Base-by-base conservation (phyloP, 2,329 filamentous ascomycete genomes). In the Helotiales sp. region DNA sequence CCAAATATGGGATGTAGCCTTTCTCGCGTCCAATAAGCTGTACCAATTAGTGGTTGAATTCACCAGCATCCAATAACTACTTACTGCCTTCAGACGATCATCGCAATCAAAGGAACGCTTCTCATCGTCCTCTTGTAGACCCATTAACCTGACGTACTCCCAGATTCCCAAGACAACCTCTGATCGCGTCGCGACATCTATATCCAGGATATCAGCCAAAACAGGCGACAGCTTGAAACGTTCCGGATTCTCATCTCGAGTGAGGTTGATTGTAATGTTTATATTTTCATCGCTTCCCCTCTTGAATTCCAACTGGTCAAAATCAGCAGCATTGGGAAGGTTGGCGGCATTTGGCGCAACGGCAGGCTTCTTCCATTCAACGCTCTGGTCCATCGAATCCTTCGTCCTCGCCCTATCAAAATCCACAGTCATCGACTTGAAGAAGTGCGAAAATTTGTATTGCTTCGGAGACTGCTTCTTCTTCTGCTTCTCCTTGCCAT, bases 71-170 rank as follows among this genome's bases (percentile, higher is more conserved):
- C 22, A 19, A n/a, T 6, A 27, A 50, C 42, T 33, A 73, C 83
- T 70, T 76, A 96, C 91, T 74, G 84, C 85, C 75, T 84, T 88
- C 52, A 99, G 74, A 47, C 87, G 81, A 42, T 93, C 88, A 70
- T 99, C 93, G 70, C 95, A 98, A 36, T 90, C 88, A 67, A 99
- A 93, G 60, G 90, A 89, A 61, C 95, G 85, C 77, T 95, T 95
- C 72, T 99, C 95, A 59, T 98, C 93, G 63, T 96, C 93, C 71
- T 97, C 93, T 72, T 96, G 91, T 47, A 99, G 78, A 17, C 88
- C 87, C 79, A 90, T 89, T 19, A 90, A 81, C 66, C 91, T 88
- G 64, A 96, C 90, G 69, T 99, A 99, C 71, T 97, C 93, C 91
- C 93, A 99, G 30, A 99, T 83, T 13, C 90, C 93, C 80, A 96